Percentiles rank a stretch among this genome's conserved stretches.
phyloP scores from a whole-genome alignment of 108 stramenopile species.

The Cyclostephanos tholiformis region DNA sequence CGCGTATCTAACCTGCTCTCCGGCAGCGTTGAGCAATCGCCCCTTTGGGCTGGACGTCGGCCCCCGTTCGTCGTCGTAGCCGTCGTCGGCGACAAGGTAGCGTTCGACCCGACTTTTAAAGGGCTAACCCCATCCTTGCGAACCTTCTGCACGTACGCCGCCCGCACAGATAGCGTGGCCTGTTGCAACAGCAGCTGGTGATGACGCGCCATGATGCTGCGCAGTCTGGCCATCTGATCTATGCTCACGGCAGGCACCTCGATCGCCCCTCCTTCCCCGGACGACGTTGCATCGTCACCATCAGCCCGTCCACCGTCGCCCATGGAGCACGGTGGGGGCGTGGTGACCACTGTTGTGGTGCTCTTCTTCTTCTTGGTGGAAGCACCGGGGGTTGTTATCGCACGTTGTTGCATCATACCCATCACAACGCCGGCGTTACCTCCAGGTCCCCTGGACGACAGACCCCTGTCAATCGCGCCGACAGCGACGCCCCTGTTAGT shows the following conservation, averaged over 20 bases:
- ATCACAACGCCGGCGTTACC: background rate
- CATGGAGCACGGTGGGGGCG: slow-evolving; percentile 20
- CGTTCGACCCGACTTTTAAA: background rate
- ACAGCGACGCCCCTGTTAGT: slow-evolving; percentile 20
- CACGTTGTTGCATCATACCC: slow-evolving; percentile 40
- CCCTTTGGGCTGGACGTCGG: background rate
- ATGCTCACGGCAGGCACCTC: slow-evolving; percentile 45
- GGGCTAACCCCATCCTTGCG: slow-evolving; percentile 17
- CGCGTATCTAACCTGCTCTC: slow-evolving; percentile 21
- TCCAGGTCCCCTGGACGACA: background rate
- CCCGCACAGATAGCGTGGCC: slow-evolving; percentile 72
- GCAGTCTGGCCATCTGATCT: slow-evolving; percentile 60
- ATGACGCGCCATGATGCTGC: slow-evolving; percentile 61
- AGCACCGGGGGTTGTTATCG: slow-evolving; percentile 43
- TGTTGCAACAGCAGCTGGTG: slow-evolving; percentile 83
- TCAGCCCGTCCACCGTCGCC: slow-evolving; percentile 19
- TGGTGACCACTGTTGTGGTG: slow-evolving; percentile 50
- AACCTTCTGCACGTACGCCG: slow-evolving; percentile 60
- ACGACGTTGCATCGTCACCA: background rate
- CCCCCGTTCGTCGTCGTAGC: background rate
- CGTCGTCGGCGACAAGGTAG: background rate
- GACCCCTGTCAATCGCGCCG: background rate
- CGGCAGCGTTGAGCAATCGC: slow-evolving; percentile 6
- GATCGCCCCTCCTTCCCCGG: slow-evolving; percentile 1
- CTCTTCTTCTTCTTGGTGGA: slow-evolving; percentile 50